Percentiles rank a stretch among this genome's conserved stretches.
Evolutionary conservation across 129 eudicot species (phyloP).

Genomic region (Cynara cardunculus): DNA sequence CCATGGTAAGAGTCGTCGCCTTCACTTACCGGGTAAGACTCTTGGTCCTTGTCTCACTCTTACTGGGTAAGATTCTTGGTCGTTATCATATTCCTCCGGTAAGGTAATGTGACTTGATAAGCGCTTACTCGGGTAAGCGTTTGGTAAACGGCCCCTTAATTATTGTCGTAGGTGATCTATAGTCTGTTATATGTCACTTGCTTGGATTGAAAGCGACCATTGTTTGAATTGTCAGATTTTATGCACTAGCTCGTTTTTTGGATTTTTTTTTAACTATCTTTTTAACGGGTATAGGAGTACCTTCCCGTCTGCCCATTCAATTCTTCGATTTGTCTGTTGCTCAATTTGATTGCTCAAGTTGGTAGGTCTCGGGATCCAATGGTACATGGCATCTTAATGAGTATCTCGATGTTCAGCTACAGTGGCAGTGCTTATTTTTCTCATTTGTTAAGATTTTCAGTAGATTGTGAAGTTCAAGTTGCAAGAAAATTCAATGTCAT

Average conservation of each 20-base stretch:
- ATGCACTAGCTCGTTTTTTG: not conserved
- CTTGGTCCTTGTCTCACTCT: too few relatives aligned
- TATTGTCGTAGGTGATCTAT: too few relatives aligned
- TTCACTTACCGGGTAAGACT: too few relatives aligned
- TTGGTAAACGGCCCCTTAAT: too few relatives aligned
- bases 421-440: not conserved
- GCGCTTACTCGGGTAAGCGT: too few relatives aligned
- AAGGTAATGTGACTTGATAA: too few relatives aligned
- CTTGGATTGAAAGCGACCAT: not conserved
- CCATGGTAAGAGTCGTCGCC: too few relatives aligned
- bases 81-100: too few relatives aligned
- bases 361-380: not conserved
- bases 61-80: too few relatives aligned
- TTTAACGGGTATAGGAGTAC: too few relatives aligned
- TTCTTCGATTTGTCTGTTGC: not conserved
- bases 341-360: not conserved
- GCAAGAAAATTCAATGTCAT: not conserved
- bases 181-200: not conserved
- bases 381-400: not conserved
- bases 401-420: not conserved
- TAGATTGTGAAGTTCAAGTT: not conserved
- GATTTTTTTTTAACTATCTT: too few relatives aligned
- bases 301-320: not conserved
- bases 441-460: not conserved
- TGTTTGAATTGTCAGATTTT: not conserved